Base-by-base conservation (phyloP, 1,139 yeast genomes). In the Yamadazyma diddensiae region DNA sequence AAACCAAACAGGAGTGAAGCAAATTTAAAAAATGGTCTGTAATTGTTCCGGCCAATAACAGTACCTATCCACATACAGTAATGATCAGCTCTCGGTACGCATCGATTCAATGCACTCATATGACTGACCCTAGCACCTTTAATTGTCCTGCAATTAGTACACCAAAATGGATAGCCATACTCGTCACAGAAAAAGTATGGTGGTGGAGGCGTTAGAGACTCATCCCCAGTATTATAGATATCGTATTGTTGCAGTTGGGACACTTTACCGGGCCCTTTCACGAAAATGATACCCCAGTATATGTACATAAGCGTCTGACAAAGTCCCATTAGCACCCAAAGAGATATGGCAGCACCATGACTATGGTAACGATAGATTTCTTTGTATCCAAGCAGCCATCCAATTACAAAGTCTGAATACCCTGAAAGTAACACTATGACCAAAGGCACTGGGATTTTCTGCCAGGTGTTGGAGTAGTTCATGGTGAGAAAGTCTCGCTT, bases 61-160 rank as follows among this genome's bases (percentile, higher is more conserved):
- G 63, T 50, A 0, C 87, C 87, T 3, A 82, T 53, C 77, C 81
- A 80, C 3, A 73, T 43, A 50, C 92, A 82, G 45, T 65, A 77
- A 50, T 82, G 92, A 49, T 82, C 92, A 49, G 77, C 75, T 36
- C 70, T 62, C 1, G 78, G 70, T 0, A 80, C 70, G 43, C 82
- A 78, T 24, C 51, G 47, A 0, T 61, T 60, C 34, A 54, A 31
- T 28, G 65, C 60, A 14, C 65, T 63, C 40, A 82, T 78, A 47
- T 77, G 87, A 40, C 72, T 80, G 2, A 77, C 47, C 34, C 90
- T 57, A 8, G 72, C 65, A 1, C 71, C 52, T 45, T 77, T 79
- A 14, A 81, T 56, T 5, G 80, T 67, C 26, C 67, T 58, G 37
- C 85, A 77, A 6, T 52, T 50, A 1, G 76, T 55, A 44, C 86